phyloP scores from a whole-genome alignment of 2,329 filamentous ascomycete genomes.

The Gnomoniopsis sp. region DNA sequence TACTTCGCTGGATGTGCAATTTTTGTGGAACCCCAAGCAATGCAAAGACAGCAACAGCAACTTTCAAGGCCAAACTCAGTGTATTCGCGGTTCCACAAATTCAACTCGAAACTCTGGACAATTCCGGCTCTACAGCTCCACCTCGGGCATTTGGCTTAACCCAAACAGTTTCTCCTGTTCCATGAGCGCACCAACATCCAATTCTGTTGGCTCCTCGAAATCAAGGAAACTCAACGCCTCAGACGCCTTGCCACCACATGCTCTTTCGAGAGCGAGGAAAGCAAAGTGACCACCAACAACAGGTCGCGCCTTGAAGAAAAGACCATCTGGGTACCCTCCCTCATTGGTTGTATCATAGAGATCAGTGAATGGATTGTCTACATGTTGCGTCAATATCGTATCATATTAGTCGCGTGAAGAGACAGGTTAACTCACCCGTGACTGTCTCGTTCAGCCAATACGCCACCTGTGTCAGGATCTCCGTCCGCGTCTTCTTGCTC shows the following conservation, averaged over 20 bases:
- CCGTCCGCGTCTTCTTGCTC: constrained; percentile 61
- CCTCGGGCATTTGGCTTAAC: constrained; percentile 7
- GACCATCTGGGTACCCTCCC: constrained; percentile 66
- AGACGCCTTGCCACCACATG: constrained; percentile 68
- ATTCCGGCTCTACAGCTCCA: constrained; percentile 5
- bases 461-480: constrained; percentile 72
- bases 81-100: neutral
- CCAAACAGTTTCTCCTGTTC: constrained; percentile 20
- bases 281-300: constrained; percentile 86
- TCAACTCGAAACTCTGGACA: neutral
- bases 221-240: constrained; percentile 53
- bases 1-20: too few species aligned
- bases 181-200: constrained; percentile 32
- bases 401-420: neutral
- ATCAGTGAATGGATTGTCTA: constrained; percentile 74
- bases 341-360: constrained; percentile 76
- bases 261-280: constrained; percentile 75
- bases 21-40: too few species aligned
- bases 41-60: too few species aligned
- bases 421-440: constrained; percentile 45
- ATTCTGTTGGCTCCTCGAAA: constrained; percentile 26
- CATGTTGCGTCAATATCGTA: constrained; percentile 17
- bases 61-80: too few species aligned
- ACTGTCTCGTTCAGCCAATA: constrained; percentile 80
- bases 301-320: constrained; percentile 75